A percentile compares a stretch with the other conserved stretches of the same genome.
These are phyloP conservation scores for Hygrocybe punicea DNA, from an alignment of 768 basidiomycete genomes.

Conservation along the genomic window DNA sequence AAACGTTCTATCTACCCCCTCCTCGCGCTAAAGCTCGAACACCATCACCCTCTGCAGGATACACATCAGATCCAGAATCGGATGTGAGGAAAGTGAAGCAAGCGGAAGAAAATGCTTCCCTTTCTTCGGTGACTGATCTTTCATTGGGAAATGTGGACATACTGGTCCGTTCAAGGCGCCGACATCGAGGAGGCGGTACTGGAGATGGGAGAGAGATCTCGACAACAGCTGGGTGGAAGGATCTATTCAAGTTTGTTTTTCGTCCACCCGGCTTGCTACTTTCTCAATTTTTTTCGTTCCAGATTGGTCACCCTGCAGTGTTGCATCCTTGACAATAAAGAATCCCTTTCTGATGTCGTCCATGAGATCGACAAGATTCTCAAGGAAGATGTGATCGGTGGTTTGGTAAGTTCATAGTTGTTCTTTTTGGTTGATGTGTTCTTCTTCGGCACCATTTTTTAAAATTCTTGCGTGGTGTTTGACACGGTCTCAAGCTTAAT, in stretches of 20 bases:
- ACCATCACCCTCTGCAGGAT: slow-evolving; percentile 58
- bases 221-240: slow-evolving; percentile 61
- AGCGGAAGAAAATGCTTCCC: slow-evolving; percentile 15
- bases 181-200: slow-evolving; percentile 28
- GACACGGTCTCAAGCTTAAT: slow-evolving; percentile 26
- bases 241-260: slow-evolving; percentile 62
- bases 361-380: slow-evolving; percentile 48
- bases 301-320: slow-evolving; percentile 56
- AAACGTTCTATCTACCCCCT: slow-evolving; percentile 56
- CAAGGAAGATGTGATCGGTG: slow-evolving; percentile 37
- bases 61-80: slow-evolving; percentile 70
- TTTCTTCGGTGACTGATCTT: background rate
- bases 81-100: slow-evolving; percentile 45
- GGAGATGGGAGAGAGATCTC: slow-evolving; percentile 14
- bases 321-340: slow-evolving; percentile 49
- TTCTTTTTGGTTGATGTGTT: slow-evolving; percentile 1
- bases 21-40: slow-evolving; percentile 37
- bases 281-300: slow-evolving; percentile 3
- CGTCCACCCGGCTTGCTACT: slow-evolving; percentile 6
- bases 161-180: slow-evolving; percentile 28
- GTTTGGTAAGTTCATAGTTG: slow-evolving; percentile 40
- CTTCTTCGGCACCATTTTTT: slow-evolving; percentile 9
- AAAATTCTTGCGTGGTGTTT: slow-evolving; percentile 9
- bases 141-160: slow-evolving; percentile 16
- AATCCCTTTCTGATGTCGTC: slow-evolving; percentile 47